Evolutionary conservation across 2,329 filamentous ascomycete genomes (phyloP), one percentile per base, ranked within the genome.

Genomic region (Cercospora sojina): DNA sequence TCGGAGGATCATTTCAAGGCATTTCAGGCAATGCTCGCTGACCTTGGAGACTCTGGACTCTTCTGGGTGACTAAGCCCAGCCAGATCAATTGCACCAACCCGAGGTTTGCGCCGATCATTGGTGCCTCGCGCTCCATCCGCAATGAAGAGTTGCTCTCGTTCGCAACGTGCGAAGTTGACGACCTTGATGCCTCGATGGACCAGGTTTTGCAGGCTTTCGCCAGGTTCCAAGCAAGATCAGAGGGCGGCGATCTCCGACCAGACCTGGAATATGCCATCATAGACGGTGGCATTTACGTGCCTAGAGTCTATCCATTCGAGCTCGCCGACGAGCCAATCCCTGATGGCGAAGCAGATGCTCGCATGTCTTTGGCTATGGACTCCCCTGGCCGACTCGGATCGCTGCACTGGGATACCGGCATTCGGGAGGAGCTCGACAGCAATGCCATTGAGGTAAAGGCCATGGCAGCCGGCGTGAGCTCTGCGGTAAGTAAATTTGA

Each of bases 1-100:
- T 23, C 43, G 18, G 43, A 49, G 18, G 9, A 49, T 9, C 8
- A 49, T 23, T 49, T 49, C 43, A 23, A 49, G 43, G 18, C 18
- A 25, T 23, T 49, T 9, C 43, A 23, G 18, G 20, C 18, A 13
- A 49, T 49, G 43, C 18, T 57, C 16, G 29, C 41, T 32, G 29
- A 12, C 18, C n/a, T 62, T 27, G 23, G 20, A 38, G 60, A 38
- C 20, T 29, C 25, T 25, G 27, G 60, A 5, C 53, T 63, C 60
- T 56, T 63, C 27, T 63, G 60, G 60, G 18, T 63, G 20, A 63
- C 60, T n/a, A 56, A 56, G 55, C n/a, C 27, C n/a, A 31, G 60
- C 20, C 43, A 56, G 18, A 56, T 63, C 9, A 29, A 38, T n/a
- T 47, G 41, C 12, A 18, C n/a, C 18, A 12, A 47, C 41, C 41